Base-by-base conservation (phyloP, 331 rosid genomes). In the Pyracantha coccinea region DNA sequence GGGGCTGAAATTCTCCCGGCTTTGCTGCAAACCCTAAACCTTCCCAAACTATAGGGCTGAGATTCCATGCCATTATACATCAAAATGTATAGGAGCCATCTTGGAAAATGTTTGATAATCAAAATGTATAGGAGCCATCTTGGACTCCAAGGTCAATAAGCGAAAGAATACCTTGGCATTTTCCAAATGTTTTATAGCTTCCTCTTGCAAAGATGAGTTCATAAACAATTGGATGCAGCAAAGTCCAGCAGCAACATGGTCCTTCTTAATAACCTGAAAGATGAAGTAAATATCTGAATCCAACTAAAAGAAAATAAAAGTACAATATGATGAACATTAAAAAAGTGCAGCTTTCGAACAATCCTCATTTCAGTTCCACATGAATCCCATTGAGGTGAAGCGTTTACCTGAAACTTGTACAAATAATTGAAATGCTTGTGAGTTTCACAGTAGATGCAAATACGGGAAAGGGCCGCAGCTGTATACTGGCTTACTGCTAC, bases 201-300 rank as follows among this genome's bases (percentile, higher is more conserved):
- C 99, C 75, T 94, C 99, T 85, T 84, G 96, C 61, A 86, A 81
- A 75, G 80, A 76, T 81, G 97, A 92, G 79, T 94, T 94, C 83
- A 92, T 88, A 80, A 92, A 94, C 89, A 94, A 84, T 85, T 94
- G 97, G 81, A 94, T 92, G 86, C 99, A 90, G 84, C 99, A 94
- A 60, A 94, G 97, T 71, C 97, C 99, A 78, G 99, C 93, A 57
- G 96, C 97, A 70, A 94, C 92, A 66, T 92, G 97, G 82, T 94
- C 99, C 76, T 84, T 92, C 79, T 90, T 92, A 66, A 92, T 88
- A 69, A 92, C 99, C 99, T 94, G 86, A 72, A 78, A 45, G 65
- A 53, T 54, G 63, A n/a, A 44, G 62, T 61, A 63, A 53, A 55
- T 64, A 8, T 28, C 16, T 14, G n/a, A 64, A 32, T 61, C 28